Conservation (phyloP, 169 alveolate genomes). For the Ichthyophthirius multifiliis region DNA sequence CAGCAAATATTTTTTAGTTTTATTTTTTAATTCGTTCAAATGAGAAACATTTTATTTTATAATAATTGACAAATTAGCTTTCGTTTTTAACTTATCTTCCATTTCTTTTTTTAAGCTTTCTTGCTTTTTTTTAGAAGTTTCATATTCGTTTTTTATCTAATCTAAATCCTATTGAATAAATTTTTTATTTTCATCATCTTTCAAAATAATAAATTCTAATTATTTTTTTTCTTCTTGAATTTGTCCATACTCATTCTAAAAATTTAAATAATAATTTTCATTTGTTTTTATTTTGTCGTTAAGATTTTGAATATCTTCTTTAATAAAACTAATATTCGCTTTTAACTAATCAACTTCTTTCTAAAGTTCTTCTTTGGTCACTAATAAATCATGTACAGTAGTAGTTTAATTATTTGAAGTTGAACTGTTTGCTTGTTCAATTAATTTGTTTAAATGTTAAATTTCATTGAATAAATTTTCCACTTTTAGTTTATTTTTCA, state of each 20-base stretch:
- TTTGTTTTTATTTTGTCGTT: not conserved
- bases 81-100: too few species aligned
- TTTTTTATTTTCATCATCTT: slow-evolving; percentile 35
- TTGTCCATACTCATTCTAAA: not conserved
- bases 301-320: not conserved
- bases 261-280: not conserved
- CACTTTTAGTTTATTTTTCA: slow-evolving; percentile 36
- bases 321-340: not conserved
- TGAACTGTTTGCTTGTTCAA: slow-evolving; percentile 38
- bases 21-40: too few species aligned
- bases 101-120: slow-evolving; percentile 18
- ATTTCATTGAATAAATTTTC: slow-evolving; percentile 38
- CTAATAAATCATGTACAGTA: slow-evolving; percentile 49
- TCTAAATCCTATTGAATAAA: slow-evolving; percentile 35
- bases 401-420: slow-evolving; percentile 38
- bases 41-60: too few species aligned
- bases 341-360: slow-evolving; percentile 25
- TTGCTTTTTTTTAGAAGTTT: slow-evolving; percentile 25
- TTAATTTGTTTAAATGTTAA: slow-evolving; percentile 31
- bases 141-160: slow-evolving; percentile 33
- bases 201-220: slow-evolving; percentile 50
- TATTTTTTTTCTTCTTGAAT: slow-evolving; percentile 32
- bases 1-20: too few species aligned
- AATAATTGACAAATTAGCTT: too few species aligned
- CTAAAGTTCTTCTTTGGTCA: slow-evolving; percentile 31